Base-by-base conservation (phyloP, 768 basidiomycete species). In the Calvatia gigantea region DNA sequence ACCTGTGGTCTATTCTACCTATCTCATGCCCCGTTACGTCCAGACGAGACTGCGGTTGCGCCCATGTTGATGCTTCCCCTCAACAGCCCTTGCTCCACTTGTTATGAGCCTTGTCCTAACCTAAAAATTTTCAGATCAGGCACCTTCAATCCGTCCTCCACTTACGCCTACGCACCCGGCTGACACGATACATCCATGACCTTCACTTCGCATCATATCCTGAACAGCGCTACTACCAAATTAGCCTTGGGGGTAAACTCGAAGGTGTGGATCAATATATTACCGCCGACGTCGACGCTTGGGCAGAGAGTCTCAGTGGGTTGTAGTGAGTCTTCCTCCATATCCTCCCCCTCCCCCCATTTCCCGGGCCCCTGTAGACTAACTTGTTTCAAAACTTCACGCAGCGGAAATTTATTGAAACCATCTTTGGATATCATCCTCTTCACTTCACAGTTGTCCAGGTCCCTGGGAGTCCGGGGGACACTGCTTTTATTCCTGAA, bases 351-450 rank as follows among this genome's bases (percentile, higher is more conserved):
- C 14, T 21, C 50, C 23, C 7, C 7, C 8, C 21, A 43, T 14
- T 31, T 5, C 32, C 21, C 37, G 25, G n/a, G 5, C 17, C 27
- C 51, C 11, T 27, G 47, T 17, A 35, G 14, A 6, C 9, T 23
- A 21, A 0, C 11, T 21, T 42, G 21, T 31, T 28, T 29, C 17
- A 51, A 21, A 29, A 3, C 35, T 29, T 47, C 41, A 19, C n/a
- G n/a, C 60, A 95, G 94, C 65, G 94, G 95, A 4, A 98, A 98
- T 67, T 66, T 97, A 32, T 83, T 95, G 58, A 98, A 98, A 66
- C 95, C 96, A 0, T 83, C 89, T 0, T 83, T 98, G 15, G 95
- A 98, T 67, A 75, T 97, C 39, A 69, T 94, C 23, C 84, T 98
- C 44, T 98, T 98, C 74, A 96, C 94, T 0, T 86, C 87, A 6